A percentile compares a stretch with the other conserved stretches of the same genome.
Evolutionary conservation across 225 moss, liverwort and hornwort genomes (phyloP).

Genomic region (Pleurozium schreberi): DNA sequence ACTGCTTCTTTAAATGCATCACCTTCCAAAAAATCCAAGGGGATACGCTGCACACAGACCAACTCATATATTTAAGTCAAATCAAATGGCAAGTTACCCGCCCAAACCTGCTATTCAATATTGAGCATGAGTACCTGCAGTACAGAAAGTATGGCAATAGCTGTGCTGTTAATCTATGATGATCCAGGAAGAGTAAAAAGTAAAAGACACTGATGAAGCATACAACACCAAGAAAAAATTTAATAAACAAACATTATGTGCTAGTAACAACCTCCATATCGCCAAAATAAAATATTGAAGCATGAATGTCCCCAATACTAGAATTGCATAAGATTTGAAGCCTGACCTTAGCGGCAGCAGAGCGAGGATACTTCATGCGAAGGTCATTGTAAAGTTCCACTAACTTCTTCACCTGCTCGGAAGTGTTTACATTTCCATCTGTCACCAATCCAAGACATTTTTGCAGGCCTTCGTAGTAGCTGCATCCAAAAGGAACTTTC

Average conservation of each 20-base stretch:
- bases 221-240: neutral
- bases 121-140: neutral
- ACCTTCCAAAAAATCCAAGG: conserved; percentile 83
- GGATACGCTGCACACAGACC: conserved; percentile 61
- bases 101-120: neutral
- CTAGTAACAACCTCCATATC: neutral
- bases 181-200: neutral
- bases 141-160: neutral
- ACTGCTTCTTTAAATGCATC: conserved; percentile 55
- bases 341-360: conserved; percentile 80
- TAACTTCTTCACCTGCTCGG: conserved; percentile 61
- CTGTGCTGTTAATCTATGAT: neutral
- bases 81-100: neutral
- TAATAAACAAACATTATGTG: neutral
- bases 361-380: conserved; percentile 64
- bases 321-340: neutral
- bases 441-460: conserved; percentile 69
- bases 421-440: conserved; percentile 26
- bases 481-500: conserved; percentile 1
- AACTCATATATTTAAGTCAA: neutral
- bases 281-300: neutral
- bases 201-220: neutral
- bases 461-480: conserved; percentile 84
- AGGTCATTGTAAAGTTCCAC: conserved; percentile 54
- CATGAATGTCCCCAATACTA: neutral